Base-by-base conservation (phyloP, 1,139 yeast genomes). In the Starmera stellimalicola region DNA sequence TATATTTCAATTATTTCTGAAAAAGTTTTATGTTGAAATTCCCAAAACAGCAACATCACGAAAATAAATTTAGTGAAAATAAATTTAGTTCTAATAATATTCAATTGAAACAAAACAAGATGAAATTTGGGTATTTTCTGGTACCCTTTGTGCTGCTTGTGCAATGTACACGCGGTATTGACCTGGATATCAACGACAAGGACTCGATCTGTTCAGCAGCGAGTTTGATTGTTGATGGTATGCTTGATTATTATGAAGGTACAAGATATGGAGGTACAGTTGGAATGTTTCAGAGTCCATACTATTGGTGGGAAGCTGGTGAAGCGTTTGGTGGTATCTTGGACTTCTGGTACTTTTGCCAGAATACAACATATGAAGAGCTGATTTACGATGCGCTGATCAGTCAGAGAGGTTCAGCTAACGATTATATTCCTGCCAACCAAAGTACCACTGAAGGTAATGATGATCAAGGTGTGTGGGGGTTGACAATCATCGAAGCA, bases 391-490 rank as follows among this genome's bases (percentile, higher is more conserved):
- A 68, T 26, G 79, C 81, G 1, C 51, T 77, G 41, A 45, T 62
- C 29, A 68, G 70, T 39, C 83, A 76, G 48, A 65, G 76, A 1
- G 82, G 82, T 20, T 53, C 55, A 2, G 54, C 66, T 39, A 63
- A 55, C 45, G 67, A 75, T 50, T 75, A 70, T 45, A 68, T 75
- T 44, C 81, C 82, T 11, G 48, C 60, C 2, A 74, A 74, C 44
- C 80, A 73, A 52, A 64, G 77, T 7, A 63, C 70, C 60, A 72
- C 75, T 16, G 81, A 74, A 52, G 83, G 82, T 51, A 76, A 76
- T 52, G 83, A 76, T 64, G 83, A 76, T 57, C 82, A 76, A 58
- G 80, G 80, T 39, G 74, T 76, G 32, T 76, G 83, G 83, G 81
- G 79, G 3, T 48, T 76, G 45, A 65, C 79, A 2, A 62, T 71